Evolutionary conservation across 352 stramenopile species (phyloP), one percentile per base, ranked within the genome.

Genomic region (Thalassiosira mediterranea): DNA sequence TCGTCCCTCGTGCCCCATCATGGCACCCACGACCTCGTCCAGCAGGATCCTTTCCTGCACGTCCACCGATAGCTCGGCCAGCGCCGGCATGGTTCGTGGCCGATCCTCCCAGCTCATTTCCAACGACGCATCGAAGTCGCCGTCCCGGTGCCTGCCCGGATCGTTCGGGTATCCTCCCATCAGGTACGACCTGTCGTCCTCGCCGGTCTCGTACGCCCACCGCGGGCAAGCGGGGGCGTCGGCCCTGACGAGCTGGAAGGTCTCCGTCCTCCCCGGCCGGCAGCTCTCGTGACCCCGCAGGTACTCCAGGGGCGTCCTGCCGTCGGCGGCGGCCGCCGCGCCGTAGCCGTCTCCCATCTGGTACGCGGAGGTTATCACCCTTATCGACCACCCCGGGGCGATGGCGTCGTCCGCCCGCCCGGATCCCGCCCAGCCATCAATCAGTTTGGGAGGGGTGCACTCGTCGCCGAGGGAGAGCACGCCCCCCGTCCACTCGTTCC

Each of bases 11-110:
- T 90, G 68, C 42, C 87, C 87, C 59, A 93, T 79, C 64, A 91
- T 88, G 1, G 87, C 81, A 46, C 84, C 84, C 25, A 93, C 73
- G 1, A 93, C 52, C 53, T 91, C 87, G 58, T 91, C 80, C 10
- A 91, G 38, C 7, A 93, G 51, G 53, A 93, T 73, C 5, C 32
- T 56, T 62, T 93, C 84, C 76, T 91, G 87, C 4, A 72, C 48
- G 60, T 81, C 65, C 21, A 72, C 48, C 0, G 57, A 53, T 25
- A 68, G 56, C 48, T 28, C 56, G 17, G 25, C 60, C 37, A 73
- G 44, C 23, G 34, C 42, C 17, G 34, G 47, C 21, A 19, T 23
- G 29, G 7, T 48, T 2, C n/a, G n/a, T n/a, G n/a, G n/a, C n/a
- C n/a, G n/a, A n/a, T n/a, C n/a, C n/a, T n/a, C n/a, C n/a, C n/a